Conservation (phyloP, 1,284 basidiomycete species). For the Ustilago bromivora region DNA sequence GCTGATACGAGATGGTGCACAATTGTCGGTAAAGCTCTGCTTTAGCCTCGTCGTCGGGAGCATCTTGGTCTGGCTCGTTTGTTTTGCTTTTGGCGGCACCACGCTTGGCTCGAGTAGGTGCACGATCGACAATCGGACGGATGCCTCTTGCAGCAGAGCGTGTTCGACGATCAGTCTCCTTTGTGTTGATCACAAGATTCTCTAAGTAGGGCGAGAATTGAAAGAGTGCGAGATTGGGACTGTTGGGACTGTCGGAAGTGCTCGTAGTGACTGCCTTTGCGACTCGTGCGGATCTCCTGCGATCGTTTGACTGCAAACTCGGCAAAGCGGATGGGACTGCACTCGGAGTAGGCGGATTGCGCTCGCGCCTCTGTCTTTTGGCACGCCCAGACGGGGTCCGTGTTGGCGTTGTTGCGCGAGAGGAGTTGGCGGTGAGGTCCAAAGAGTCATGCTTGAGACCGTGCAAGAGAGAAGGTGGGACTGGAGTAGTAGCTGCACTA, state of each 20-base stretch:
- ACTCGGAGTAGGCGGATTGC: conserved; percentile 16
- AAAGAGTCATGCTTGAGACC: conserved; percentile 23
- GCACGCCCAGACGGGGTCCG: conserved; percentile 30
- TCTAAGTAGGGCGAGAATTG: conserved; percentile 51
- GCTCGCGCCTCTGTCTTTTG: conserved; percentile 40
- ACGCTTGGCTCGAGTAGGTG: conserved; percentile 26
- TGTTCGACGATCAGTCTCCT: conserved; percentile 44
- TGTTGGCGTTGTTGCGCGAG: conserved; percentile 37
- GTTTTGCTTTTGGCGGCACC: conserved; percentile 24
- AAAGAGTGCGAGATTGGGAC: conserved; percentile 37
- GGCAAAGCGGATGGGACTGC: conserved; percentile 21
- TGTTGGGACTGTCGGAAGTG: conserved; percentile 31
- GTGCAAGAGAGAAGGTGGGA: conserved; percentile 24
- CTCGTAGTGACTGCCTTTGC: conserved; percentile 34
- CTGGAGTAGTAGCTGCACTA: conserved; percentile 39
- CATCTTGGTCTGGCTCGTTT: conserved; percentile 36
- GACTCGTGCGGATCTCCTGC: conserved; percentile 41
- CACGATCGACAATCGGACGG: conserved; percentile 30
- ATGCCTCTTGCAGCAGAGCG: conserved; percentile 30
- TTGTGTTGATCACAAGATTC: conserved; percentile 43
- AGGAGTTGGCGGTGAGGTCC: conserved; percentile 32
- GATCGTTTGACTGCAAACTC: conserved; percentile 38
- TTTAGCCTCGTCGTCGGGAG: conserved; percentile 37
- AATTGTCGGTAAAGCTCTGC: conserved; percentile 42
- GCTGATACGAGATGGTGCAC: conserved; percentile 51